Percentiles rank a stretch among this genome's conserved stretches.
phyloP scores from a whole-genome alignment of 805 yeast genomes.

The Yarrowia osloensis region DNA sequence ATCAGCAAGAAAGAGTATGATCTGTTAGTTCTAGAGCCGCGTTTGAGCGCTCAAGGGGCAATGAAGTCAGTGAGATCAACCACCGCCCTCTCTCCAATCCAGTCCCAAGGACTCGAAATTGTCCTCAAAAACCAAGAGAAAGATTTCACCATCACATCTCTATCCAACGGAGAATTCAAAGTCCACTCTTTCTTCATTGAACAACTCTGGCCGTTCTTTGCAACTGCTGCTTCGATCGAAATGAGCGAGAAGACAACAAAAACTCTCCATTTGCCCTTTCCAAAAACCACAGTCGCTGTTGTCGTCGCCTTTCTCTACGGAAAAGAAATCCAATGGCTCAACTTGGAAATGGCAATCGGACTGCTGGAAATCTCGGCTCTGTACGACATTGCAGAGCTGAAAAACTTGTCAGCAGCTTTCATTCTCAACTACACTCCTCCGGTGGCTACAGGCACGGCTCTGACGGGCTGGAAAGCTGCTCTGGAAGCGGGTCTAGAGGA shows the following conservation, averaged over 20 bases:
- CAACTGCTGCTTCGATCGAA: background rate
- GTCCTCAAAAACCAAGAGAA: background rate
- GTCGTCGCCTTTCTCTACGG: background rate
- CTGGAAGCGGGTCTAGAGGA: background rate
- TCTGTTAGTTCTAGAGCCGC: no score
- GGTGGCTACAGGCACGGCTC: no score
- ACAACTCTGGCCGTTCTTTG: background rate
- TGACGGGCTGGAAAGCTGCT: background rate
- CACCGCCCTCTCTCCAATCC: background rate
- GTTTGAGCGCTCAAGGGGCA: no score
- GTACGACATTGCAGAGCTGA: background rate
- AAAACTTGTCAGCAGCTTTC: no score
- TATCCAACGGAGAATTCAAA: background rate
- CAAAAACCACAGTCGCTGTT: background rate
- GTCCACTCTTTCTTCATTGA: background rate
- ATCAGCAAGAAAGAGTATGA: no score
- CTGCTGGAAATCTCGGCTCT: background rate
- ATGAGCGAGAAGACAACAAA: background rate
- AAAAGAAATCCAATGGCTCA: background rate
- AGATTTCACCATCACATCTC: background rate
- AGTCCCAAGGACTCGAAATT: background rate
- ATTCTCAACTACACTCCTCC: no score
- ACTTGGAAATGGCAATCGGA: background rate
- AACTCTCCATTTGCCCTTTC: background rate
- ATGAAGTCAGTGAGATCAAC: no score